A percentile compares a stretch with the other conserved stretches of the same genome.
These are phyloP conservation scores for Batkoa obscura DNA, from an alignment of 371 early-diverging fungal species.

Conservation along the genomic window DNA sequence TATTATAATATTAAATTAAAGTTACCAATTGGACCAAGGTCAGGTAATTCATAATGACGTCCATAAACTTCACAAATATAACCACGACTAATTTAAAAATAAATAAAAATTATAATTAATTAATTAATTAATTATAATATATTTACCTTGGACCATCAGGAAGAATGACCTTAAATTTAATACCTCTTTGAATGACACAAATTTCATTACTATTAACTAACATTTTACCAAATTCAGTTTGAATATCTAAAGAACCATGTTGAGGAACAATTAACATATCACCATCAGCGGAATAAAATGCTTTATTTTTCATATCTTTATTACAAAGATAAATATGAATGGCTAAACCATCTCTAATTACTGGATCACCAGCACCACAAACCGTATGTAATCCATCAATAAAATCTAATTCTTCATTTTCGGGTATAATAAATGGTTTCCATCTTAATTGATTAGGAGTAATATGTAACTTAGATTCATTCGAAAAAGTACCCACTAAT, in stretches of 20 bases:
- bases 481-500: constrained; percentile 32
- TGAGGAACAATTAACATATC: constrained; percentile 90
- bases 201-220: constrained; percentile 78
- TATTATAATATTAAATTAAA: background rate
- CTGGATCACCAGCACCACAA: constrained; percentile 77
- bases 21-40: constrained; percentile 85
- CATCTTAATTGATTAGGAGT: constrained; percentile 86
- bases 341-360: constrained; percentile 55
- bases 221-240: constrained; percentile 83
- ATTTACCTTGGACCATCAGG: constrained; percentile 57
- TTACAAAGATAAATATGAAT: constrained; percentile 70
- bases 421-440: constrained; percentile 72
- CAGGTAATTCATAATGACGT: constrained; percentile 82
- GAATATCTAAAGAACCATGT: constrained; percentile 66
- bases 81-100: constrained; percentile 35
- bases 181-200: constrained; percentile 79
- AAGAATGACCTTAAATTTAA: constrained; percentile 60
- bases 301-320: constrained; percentile 45
- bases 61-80: constrained; percentile 80
- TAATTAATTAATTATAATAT: too few relatives aligned
- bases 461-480: constrained; percentile 18
- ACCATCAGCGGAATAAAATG: constrained; percentile 82
- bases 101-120: background rate
- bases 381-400: constrained; percentile 67
- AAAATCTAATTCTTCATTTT: constrained; percentile 45